Percentiles rank a stretch among this genome's conserved stretches.
phyloP scores from a whole-genome alignment of 306 rosid genomes.

The Cucurbita moschata region DNA sequence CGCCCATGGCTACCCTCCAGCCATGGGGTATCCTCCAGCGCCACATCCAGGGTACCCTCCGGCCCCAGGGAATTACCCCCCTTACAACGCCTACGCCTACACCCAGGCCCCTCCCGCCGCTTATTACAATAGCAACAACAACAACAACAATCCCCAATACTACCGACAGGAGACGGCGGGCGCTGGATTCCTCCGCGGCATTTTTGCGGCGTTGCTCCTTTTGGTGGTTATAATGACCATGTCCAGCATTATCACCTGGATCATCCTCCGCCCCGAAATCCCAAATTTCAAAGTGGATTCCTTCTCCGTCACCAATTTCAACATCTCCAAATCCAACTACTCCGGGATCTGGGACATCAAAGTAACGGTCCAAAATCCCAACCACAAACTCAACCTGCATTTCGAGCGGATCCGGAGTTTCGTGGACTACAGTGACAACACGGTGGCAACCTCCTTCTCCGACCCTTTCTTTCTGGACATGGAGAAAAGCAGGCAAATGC shows the following conservation, averaged over 20 bases:
- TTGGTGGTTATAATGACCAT: not conserved
- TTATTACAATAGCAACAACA: not conserved
- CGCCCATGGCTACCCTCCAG: not conserved
- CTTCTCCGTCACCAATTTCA: conserved; percentile 22
- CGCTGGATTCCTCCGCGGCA: conserved; percentile 22
- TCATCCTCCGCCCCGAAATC: conserved; percentile 15
- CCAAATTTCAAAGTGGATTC: conserved; percentile 18
- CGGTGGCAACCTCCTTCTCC: not conserved
- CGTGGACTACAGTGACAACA: conserved; percentile 1
- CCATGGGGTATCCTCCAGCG: conserved; percentile 12
- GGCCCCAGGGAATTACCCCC: not conserved
- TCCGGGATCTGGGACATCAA: conserved; percentile 27
- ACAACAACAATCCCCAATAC: not conserved
- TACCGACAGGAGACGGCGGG: not conserved
- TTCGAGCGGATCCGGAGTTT: conserved; percentile 6
- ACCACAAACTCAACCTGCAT: not conserved
- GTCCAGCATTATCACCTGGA: conserved; percentile 1
- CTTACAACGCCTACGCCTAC: not conserved
- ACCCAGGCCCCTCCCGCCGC: conserved; percentile 4
- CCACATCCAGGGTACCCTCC: not conserved
- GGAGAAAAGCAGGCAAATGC: not conserved
- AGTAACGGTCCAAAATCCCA: conserved; percentile 19
- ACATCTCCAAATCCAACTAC: not conserved
- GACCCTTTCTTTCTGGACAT: conserved; percentile 15
- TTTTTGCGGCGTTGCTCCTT: not conserved